These are phyloP conservation scores for Naganishia sp. DNA, from an alignment of 1,284 basidiomycete genomes.

Conservation along the genomic window DNA sequence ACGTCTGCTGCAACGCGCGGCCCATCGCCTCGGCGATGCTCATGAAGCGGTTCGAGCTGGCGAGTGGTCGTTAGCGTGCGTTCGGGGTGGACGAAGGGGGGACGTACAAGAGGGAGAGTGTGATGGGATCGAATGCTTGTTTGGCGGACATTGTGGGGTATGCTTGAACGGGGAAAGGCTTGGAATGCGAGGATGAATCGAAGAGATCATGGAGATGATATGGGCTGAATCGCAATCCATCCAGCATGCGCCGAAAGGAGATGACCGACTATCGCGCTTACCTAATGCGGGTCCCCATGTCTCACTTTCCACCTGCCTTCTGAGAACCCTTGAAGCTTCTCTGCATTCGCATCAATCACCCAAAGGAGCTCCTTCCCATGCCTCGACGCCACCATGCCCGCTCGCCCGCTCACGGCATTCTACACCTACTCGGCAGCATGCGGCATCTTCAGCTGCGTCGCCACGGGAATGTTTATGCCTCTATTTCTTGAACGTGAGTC, in stretches of 20 bases:
- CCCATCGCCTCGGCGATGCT: slow-evolving; percentile 41
- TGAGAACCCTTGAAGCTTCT: neutral
- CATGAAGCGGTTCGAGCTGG: slow-evolving; percentile 39
- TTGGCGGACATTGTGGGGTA: slow-evolving; percentile 5
- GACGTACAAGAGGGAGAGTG: slow-evolving; percentile 31
- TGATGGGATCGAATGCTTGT: slow-evolving; percentile 26
- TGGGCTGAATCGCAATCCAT: too few relatives aligned
- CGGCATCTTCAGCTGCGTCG: slow-evolving; percentile 50
- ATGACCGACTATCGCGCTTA: too few relatives aligned
- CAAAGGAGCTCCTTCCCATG: neutral
- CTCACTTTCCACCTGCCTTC: neutral
- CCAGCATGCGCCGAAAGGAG: too few relatives aligned
- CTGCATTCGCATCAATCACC: neutral
- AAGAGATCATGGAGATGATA: too few relatives aligned
- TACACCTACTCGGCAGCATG: slow-evolving; percentile 52
- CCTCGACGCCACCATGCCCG: slow-evolving; percentile 1
- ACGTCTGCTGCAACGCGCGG: slow-evolving; percentile 35
- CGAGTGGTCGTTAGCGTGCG: neutral
- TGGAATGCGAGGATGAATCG: too few relatives aligned
- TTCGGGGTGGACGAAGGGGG: neutral
- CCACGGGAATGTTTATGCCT: slow-evolving; percentile 50
- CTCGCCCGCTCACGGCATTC: slow-evolving; percentile 26
- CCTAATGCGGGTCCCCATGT: too few relatives aligned
- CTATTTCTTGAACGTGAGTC: slow-evolving; percentile 51
- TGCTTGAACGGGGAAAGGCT: too few relatives aligned